phyloP scores from a whole-genome alignment of 1,139 yeast genomes.

The Zygosaccharomyces sapae region DNA sequence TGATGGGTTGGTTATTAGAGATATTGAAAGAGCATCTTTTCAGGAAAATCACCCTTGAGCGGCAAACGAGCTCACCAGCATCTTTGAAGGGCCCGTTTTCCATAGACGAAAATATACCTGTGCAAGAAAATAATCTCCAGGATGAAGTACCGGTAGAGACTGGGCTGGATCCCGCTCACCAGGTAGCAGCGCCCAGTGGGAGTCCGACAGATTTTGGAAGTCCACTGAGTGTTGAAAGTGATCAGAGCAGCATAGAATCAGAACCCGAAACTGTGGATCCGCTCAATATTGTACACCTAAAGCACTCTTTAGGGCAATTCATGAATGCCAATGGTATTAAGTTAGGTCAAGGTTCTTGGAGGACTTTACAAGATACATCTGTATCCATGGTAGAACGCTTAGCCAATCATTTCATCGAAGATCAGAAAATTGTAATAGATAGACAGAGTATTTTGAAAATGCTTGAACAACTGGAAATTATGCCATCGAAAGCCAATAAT shows the following conservation, averaged over 20 bases:
- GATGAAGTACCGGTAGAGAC: not conserved
- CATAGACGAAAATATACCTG: not conserved
- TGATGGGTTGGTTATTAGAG: constrained; percentile 14
- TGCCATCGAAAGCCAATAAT: constrained; percentile 15
- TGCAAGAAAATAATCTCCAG: not conserved
- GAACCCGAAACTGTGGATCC: constrained; percentile 11
- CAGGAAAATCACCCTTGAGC: not conserved
- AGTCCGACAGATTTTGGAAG: not conserved
- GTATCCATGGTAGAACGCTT: constrained; percentile 7
- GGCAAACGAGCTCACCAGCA: not conserved
- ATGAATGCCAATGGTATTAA: constrained; percentile 10
- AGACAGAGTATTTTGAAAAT: constrained; percentile 17
- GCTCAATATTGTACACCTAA: constrained; percentile 8
- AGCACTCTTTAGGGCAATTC: constrained; percentile 6
- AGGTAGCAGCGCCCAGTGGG: too few species aligned
- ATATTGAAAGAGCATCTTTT: constrained; percentile 1
- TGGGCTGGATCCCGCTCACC: not conserved
- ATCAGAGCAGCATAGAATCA: constrained; percentile 1
- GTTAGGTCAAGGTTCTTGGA: constrained; percentile 15
- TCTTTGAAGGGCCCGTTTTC: not conserved
- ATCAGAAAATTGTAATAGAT: constrained; percentile 14
- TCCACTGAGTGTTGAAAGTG: constrained; percentile 2
- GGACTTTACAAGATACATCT: constrained; percentile 11
- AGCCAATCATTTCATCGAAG: constrained; percentile 8
- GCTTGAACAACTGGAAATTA: constrained; percentile 15